Evolutionary conservation across 1,139 yeast genomes (phyloP), one percentile per base, ranked within the genome.

Genomic region (Saccharomyces hybrid): DNA sequence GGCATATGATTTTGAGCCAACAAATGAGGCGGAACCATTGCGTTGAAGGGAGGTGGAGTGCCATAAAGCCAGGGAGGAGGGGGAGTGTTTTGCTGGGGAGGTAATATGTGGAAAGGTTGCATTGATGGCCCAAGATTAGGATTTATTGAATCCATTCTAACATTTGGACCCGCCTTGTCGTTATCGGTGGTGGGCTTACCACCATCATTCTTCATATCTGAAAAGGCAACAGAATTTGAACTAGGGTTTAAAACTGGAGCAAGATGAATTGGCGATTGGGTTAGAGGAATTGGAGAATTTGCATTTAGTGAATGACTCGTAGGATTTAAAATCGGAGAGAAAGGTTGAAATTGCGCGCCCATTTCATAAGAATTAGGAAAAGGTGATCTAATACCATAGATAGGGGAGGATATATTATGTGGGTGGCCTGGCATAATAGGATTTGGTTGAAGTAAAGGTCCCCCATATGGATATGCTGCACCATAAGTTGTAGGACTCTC

Each of bases 401-500:
- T 59, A 14, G 62, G 62, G 9, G 59, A 57, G 9, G 62, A 46
- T 27, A 55, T 53, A 23, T 64, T 61, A 20, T 59, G 60, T 46
- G 57, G 63, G 51, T 60, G 66, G 9, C 67, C 68, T 38, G 66
- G 56, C 25, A 64, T 47, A 23, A 65, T 60, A 8, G 66, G 66
- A 49, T 61, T 65, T 20, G 66, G 67, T 56, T 66, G 70, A 51
- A 67, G 51, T 42, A 66, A 52, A n/a, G 71, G 66, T 13, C 71
- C 71, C 14, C 70, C 70, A 47, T 68, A 67, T 23, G 72, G 71
- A 44, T 67, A 68, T 4, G 72, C 71, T 20, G 71, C 69, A 14
- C 68, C 65, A 49, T 62, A 62, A n/a, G 57, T 53, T 23, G 51
- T 47, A 42, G 47, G 52, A 26, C 34, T 49, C 4, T 49, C 31